Conservation (phyloP, 163 green algal species). For the Scenedesmus sp. region DNA sequence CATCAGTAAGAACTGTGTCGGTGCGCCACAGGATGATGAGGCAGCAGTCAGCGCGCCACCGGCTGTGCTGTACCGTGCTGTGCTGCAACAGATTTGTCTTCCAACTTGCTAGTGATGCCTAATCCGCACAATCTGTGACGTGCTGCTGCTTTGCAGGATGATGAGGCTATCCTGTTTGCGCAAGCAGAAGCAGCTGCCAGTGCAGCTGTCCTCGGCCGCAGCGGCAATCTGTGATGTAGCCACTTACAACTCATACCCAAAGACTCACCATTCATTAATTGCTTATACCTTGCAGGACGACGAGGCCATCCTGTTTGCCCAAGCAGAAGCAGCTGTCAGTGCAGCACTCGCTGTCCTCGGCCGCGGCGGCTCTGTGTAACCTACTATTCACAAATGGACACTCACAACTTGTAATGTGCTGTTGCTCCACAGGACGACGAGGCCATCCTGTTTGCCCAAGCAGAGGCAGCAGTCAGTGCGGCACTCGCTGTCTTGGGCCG, state of each 20-base stretch:
- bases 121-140: too few species aligned
- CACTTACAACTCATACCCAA: too few species aligned
- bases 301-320: slow-evolving; percentile 46
- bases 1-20: too few species aligned
- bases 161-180: slow-evolving; percentile 45
- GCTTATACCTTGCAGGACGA: not conserved
- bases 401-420: not conserved
- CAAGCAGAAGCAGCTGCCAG: slow-evolving; percentile 66
- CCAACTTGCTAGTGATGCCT: too few species aligned
- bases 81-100: too few species aligned
- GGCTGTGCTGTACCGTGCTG: too few species aligned
- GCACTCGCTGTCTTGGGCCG: slow-evolving; percentile 72
- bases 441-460: slow-evolving; percentile 53
- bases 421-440: slow-evolving; percentile 1
- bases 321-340: slow-evolving; percentile 65
- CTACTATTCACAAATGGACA: too few species aligned
- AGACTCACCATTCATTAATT: not conserved
- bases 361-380: slow-evolving; percentile 52
- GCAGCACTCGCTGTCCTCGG: slow-evolving; percentile 60
- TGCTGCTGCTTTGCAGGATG: slow-evolving; percentile 1
- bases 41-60: too few species aligned
- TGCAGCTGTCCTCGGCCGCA: slow-evolving; percentile 69
- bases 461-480: slow-evolving; percentile 70
- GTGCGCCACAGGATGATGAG: too few species aligned
- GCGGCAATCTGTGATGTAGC: not conserved